Evolutionary conservation across 495 filamentous ascomycete genomes (phyloP), one percentile per base, ranked within the genome.

Genomic region (Aspergillus sclerotioniger): DNA sequence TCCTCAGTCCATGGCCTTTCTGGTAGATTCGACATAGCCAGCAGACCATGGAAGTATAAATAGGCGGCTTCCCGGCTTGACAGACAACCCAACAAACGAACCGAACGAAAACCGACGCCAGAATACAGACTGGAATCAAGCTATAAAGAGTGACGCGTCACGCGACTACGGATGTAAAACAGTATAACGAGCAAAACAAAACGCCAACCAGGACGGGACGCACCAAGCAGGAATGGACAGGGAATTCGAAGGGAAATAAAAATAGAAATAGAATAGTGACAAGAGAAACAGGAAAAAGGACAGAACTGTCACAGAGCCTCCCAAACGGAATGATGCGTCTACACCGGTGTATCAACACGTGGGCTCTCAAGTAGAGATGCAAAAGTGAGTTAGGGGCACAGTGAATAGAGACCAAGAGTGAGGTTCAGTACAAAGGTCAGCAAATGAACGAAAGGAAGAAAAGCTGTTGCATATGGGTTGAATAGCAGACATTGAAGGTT

Each of bases 1-100:
- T 78, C 76, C 71, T 85, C 80, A 53, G 75, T 71, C 75, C 80
- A 85, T 66, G 80, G 79, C 63, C 70, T 74, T 64, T 80, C 80
- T 54, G 73, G 65, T 73, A 54, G 65, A 71, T 70, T 73, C 68
- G 76, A 77, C 76, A 79, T 79, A 65, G 75, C 72, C 74, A 70
- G 63, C 28, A 37, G 57, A 71, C 67, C 74, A 77, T 77, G 68
- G 68, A 72, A 71, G 65, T 69, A 54, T 60, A 59, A 54, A 59
- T 46, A 46, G 9, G 53, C n/a, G 46, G 56, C 53, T 54, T 54
- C 39, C 44, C 59, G 57, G 43, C 53, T 48, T 33, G 33, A 59
- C 46, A 55, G 58, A 47, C 51, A 55, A 65, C 47, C 31, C 58
- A 29, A 49, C 47, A 60, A 45, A 58, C 31, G 16, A 50, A 50